Evolutionary conservation across 768 basidiomycete genomes (phyloP), one percentile per base, ranked within the genome.

Genomic region (Phlebiopsis flavidoalba): DNA sequence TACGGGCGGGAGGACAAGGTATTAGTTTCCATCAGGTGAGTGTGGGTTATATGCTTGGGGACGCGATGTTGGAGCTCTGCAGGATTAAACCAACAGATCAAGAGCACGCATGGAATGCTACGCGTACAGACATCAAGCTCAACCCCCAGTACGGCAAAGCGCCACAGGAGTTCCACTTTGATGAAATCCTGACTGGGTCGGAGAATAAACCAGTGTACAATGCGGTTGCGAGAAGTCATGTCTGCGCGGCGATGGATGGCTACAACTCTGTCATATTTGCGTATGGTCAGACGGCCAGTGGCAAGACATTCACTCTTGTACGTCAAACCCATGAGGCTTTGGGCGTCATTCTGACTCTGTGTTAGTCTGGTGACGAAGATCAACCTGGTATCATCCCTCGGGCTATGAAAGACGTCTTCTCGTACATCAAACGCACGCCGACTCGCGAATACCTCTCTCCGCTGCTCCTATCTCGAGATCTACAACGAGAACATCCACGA

Each of bases 201-300:
- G 84, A 87, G 36, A 93, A 91, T 74, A 91, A 90, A 67, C 84
- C 87, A 0, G 77, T 93, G 7, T 94, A 93, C 70, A 84, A 80
- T 46, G 82, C 86, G 4, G 85, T 89, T 15, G 92, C 88, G 1
- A 82, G 84, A 12, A 87, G 85, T 3, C 92, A 93, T 67, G 91
- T 93, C 1, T 84, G 83, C 59, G 92, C 95, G 3, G 93, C 95
- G 10, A 97, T 98, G 94, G 92, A 93, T 54, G 97, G 97, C 17
- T 98, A 86, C 79, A 98, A 98, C 72, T 85, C 95, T 8, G 92
- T 98, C 64, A 84, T 98, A 46, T 99, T 99, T 67, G 96, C 97
- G 0, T 91, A 92, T 57, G 90, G 91, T 8, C 96, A 98, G 71
- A 98, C 97, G 0, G 88, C 86, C 5, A 84, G 82, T 35, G 88